Percentiles rank a stretch among this genome's conserved stretches.
phyloP scores from a whole-genome alignment of 2,329 filamentous ascomycete genomes.

The Elsinoe arachidis region DNA sequence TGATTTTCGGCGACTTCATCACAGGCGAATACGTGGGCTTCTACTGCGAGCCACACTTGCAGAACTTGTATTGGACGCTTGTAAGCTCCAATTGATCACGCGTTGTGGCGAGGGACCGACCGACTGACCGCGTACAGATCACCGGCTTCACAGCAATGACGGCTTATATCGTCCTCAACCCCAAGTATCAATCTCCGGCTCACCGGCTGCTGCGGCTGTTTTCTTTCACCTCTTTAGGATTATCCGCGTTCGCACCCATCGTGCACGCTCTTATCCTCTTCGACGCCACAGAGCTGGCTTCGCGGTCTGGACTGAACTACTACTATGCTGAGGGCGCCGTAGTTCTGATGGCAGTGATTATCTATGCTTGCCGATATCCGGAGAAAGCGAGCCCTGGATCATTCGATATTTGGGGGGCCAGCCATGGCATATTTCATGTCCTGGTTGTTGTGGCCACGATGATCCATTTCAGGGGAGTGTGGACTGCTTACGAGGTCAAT shows the following conservation, averaged over 20 bases:
- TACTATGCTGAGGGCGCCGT: neutral
- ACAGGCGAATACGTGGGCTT: constrained; percentile 21
- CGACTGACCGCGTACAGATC: neutral
- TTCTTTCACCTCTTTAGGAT: neutral
- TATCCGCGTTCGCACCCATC: constrained; percentile 7
- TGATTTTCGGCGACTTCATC: constrained; percentile 7
- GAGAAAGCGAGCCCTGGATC: constrained; percentile 46
- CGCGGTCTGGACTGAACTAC: neutral
- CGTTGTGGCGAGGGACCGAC: neutral
- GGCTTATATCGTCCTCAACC: neutral
- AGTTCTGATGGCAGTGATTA: neutral
- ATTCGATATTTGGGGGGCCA: constrained; percentile 82
- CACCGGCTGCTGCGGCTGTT: neutral
- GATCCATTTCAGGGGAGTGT: neutral
- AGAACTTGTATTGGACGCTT: constrained; percentile 24
- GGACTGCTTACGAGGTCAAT: neutral
- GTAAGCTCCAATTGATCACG: neutral
- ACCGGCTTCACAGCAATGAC: constrained; percentile 1
- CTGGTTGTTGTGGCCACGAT: constrained; percentile 51
- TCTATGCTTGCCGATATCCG: constrained; percentile 8
- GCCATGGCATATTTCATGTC: constrained; percentile 86
- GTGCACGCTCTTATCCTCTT: neutral
- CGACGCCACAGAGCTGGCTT: neutral
- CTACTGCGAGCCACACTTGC: constrained; percentile 22
- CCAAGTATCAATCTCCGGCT: neutral